Evolutionary conservation across 139 green algal species (phyloP).

Genomic region (Bryopsis sp.): DNA sequence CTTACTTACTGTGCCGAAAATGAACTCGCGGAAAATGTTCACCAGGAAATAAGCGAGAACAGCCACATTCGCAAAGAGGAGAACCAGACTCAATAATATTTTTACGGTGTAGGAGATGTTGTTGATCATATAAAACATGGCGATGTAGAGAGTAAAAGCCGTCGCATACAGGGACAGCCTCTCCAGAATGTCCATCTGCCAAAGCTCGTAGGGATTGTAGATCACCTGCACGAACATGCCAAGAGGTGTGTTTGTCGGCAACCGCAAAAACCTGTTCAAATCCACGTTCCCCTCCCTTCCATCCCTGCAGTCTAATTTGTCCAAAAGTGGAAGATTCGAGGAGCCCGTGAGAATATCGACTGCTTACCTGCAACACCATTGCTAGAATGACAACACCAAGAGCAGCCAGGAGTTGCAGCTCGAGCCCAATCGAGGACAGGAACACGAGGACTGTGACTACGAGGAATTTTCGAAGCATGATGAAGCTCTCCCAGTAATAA

Average conservation of each 20-base stretch:
- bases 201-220: background rate
- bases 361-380: background rate
- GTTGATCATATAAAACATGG: slow-evolving; percentile 12
- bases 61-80: background rate
- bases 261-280: too few species aligned
- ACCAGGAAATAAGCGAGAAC: background rate
- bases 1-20: background rate
- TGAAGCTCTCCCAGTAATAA: slow-evolving; percentile 14
- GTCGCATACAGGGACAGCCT: background rate
- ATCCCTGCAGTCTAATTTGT: too few species aligned
- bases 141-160: slow-evolving; percentile 3
- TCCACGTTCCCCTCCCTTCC: too few species aligned
- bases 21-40: background rate
- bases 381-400: background rate
- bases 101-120: background rate
- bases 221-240: background rate
- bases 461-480: slow-evolving; percentile 12
- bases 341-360: too few species aligned
- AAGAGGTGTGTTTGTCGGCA: too few species aligned
- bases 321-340: too few species aligned
- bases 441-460: slow-evolving; percentile 5
- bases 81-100: background rate
- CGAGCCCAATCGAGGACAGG: background rate
- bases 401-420: slow-evolving; percentile 1
- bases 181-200: slow-evolving; percentile 13